Evolutionary conservation across 768 basidiomycete genomes (phyloP).

Genomic region (Gymnopilus junonius): DNA sequence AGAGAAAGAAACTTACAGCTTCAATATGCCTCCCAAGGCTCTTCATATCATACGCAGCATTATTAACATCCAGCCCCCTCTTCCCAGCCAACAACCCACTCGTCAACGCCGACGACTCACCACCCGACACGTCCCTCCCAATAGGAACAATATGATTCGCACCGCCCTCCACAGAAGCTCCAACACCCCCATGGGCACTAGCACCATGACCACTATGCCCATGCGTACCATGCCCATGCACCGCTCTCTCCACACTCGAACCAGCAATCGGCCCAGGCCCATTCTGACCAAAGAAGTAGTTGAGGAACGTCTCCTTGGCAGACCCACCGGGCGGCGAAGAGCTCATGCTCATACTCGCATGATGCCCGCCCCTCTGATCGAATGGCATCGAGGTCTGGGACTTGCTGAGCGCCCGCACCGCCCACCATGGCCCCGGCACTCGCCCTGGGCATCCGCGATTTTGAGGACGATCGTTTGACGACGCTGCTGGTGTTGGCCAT

Average conservation of each 20-base stretch:
- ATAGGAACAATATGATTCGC: conserved; percentile 45
- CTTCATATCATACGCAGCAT: conserved; percentile 97
- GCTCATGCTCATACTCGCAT: conserved; percentile 31
- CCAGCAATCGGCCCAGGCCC: conserved; percentile 75
- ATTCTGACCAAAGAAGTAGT: conserved; percentile 96
- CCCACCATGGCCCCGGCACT: conserved; percentile 12
- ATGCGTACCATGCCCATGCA: conserved; percentile 22
- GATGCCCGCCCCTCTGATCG: conserved; percentile 18
- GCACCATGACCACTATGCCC: conserved; percentile 6
- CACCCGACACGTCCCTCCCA: conserved; percentile 67
- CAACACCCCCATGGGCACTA: conserved; percentile 5
- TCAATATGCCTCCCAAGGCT: conserved; percentile 97
- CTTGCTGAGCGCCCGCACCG: conserved; percentile 8
- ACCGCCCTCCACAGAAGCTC: neutral
- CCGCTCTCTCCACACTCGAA: conserved; percentile 49
- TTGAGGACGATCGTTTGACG: conserved; percentile 41
- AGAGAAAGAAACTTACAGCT: conserved; percentile 65
- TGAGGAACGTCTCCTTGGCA: conserved; percentile 91
- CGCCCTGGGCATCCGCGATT: conserved; percentile 29
- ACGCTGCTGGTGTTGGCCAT: conserved; percentile 16
- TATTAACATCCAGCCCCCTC: conserved; percentile 70
- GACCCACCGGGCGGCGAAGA: conserved; percentile 50
- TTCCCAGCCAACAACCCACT: conserved; percentile 72
- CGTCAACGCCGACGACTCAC: conserved; percentile 49
- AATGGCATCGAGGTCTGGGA: conserved; percentile 37